Evolutionary conservation across 768 basidiomycete species (phyloP).

Genomic region (Xanthoconium stramineum): DNA sequence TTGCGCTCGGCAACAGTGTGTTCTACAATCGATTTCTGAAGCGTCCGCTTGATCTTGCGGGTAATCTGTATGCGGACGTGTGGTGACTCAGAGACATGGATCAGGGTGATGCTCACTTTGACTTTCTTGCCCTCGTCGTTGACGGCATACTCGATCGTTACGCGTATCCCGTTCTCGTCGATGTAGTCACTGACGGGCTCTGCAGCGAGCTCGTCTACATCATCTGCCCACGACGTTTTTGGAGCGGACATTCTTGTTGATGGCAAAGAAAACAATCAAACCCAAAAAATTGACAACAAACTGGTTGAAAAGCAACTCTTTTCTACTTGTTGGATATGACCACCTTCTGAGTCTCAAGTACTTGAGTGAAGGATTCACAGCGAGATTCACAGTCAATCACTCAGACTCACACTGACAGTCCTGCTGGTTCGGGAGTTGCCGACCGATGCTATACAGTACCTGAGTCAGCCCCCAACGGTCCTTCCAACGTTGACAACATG

Average conservation of each 20-base stretch:
- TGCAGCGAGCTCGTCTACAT: constrained; percentile 72
- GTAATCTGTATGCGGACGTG: constrained; percentile 58
- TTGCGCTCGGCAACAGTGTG: constrained; percentile 92
- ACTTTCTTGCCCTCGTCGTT: constrained; percentile 95
- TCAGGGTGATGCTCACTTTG: constrained; percentile 53
- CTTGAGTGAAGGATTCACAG: too few species aligned
- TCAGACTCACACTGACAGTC: too few species aligned
- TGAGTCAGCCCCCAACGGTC: constrained; percentile 22
- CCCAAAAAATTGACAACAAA: constrained; percentile 19
- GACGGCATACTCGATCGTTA: constrained; percentile 74
- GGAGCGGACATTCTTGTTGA: constrained; percentile 22
- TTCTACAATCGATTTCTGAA: constrained; percentile 91
- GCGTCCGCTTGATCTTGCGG: constrained; percentile 76
- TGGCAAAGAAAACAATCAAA: constrained; percentile 11
- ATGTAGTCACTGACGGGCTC: constrained; percentile 57
- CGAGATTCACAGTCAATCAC: too few species aligned
- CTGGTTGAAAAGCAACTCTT: neutral
- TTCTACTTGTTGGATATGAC: too few species aligned
- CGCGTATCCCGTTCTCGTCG: constrained; percentile 84
- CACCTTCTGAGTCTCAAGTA: too few species aligned
- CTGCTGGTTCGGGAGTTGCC: constrained; percentile 16
- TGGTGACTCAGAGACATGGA: neutral
- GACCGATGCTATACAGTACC: constrained; percentile 38
- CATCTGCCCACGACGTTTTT: constrained; percentile 87
- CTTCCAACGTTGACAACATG: constrained; percentile 57